Percentiles rank a stretch among this genome's conserved stretches.
Evolutionary conservation across 1,139 yeast genomes (phyloP).

Genomic region (Candida mesenterica): DNA sequence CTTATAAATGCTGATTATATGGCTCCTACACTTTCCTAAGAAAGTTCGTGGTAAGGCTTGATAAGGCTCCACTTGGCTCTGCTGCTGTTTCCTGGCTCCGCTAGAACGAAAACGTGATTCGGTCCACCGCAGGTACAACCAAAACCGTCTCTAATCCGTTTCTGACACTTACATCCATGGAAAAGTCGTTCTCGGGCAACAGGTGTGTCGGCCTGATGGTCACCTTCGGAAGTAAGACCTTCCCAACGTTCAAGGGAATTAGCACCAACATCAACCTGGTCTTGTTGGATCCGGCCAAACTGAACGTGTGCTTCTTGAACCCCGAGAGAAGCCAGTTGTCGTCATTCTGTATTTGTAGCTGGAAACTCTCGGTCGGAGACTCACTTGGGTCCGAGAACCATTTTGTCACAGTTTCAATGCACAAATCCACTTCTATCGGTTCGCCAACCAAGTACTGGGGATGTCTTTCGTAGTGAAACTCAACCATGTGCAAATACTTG

Average conservation of each 20-base stretch:
- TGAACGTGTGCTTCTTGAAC: constrained; percentile 47
- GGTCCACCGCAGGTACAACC: constrained; percentile 70
- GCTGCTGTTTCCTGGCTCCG: too few relatives aligned
- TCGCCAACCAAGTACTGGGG: constrained; percentile 60
- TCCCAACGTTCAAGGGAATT: constrained; percentile 77
- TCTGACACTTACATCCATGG: constrained; percentile 61
- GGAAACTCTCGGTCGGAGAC: constrained; percentile 21
- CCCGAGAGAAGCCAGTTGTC: constrained; percentile 75
- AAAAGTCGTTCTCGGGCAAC: constrained; percentile 25
- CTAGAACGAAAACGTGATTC: constrained; percentile 57
- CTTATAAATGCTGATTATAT: too few relatives aligned
- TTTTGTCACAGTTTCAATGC: constrained; percentile 41
- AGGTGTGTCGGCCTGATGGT: constrained; percentile 3
- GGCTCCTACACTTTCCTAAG: too few relatives aligned
- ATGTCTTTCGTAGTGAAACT: constrained; percentile 38
- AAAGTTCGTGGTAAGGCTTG: too few relatives aligned
- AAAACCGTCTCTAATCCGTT: constrained; percentile 69
- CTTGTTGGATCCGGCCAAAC: constrained; percentile 12
- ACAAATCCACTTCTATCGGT: constrained; percentile 48
- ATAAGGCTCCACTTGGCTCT: too few relatives aligned
- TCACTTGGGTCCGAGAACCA: constrained; percentile 34
- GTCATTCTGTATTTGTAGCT: constrained; percentile 32
- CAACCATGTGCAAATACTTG: constrained; percentile 50
- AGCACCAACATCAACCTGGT: constrained; percentile 43
- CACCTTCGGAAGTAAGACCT: constrained; percentile 63